phyloP scores from a whole-genome alignment of 2,329 filamentous ascomycete genomes.

The Zalaria obscura region DNA sequence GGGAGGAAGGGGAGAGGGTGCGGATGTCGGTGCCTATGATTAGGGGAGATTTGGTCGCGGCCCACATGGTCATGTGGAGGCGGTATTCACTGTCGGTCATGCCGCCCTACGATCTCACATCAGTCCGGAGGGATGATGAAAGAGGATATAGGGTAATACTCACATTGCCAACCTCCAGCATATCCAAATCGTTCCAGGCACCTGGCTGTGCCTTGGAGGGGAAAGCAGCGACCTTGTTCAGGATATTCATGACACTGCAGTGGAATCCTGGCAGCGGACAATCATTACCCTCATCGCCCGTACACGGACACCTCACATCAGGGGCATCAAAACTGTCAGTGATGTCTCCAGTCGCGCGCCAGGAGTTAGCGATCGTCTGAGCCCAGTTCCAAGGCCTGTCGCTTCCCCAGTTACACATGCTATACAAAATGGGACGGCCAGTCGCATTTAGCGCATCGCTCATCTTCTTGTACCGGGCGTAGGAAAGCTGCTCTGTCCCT shows the following conservation, averaged over 20 bases:
- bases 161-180: conserved; percentile 34
- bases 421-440: conserved; percentile 30
- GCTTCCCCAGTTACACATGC: conserved; percentile 15
- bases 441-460: conserved; percentile 33
- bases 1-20: conserved; percentile 24
- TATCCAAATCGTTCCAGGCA: conserved; percentile 35
- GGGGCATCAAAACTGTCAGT: conserved; percentile 31
- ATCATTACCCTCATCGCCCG: conserved; percentile 21
- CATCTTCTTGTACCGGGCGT: conserved; percentile 34
- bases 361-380: conserved; percentile 31
- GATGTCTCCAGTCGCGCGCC: conserved; percentile 33
- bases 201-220: conserved; percentile 26
- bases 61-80: conserved; percentile 35
- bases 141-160: conserved; percentile 6
- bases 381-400: conserved; percentile 29
- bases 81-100: conserved; percentile 27
- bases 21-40: conserved; percentile 33
- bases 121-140: neutral
- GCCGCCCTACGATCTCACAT: conserved; percentile 6
- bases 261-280: conserved; percentile 32
- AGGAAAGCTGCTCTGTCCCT: conserved; percentile 31
- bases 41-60: conserved; percentile 31
- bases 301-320: conserved; percentile 28
- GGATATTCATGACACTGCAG: conserved; percentile 35
- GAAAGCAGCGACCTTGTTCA: conserved; percentile 33